Conservation (phyloP, 331 rosid species). For the Cydonia oblonga region DNA sequence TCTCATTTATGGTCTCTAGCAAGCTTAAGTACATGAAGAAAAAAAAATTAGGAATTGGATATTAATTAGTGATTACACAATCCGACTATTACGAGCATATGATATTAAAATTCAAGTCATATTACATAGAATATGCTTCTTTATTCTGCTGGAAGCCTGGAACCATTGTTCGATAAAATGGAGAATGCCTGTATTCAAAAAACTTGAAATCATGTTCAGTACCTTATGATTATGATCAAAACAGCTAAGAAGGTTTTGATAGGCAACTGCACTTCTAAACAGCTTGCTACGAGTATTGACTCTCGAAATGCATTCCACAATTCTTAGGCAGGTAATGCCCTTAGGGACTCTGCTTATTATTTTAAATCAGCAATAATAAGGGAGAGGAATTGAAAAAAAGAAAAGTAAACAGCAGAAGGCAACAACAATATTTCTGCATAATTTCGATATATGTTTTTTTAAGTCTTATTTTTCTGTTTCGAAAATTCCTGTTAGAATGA, state of each 20-base stretch:
- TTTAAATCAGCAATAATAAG: slow-evolving; percentile 5
- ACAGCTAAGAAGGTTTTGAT: slow-evolving; percentile 54
- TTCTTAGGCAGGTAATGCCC: slow-evolving; percentile 64
- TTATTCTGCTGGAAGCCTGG: neutral
- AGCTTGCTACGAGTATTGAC: slow-evolving; percentile 47
- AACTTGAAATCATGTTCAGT: neutral
- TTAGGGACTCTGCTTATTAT: slow-evolving; percentile 46
- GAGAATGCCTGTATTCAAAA: neutral
- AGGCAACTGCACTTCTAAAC: slow-evolving; percentile 54
- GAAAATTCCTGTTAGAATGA: neutral
- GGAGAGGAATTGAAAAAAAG: neutral
- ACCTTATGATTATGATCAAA: slow-evolving; percentile 48
- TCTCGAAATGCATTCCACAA: slow-evolving; percentile 71
- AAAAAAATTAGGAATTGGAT: neutral
- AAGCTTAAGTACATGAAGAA: neutral
- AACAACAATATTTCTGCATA: neutral
- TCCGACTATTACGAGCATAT: neutral
- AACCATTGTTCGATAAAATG: neutral
- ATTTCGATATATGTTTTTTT: too few species aligned
- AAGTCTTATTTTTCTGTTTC: neutral
- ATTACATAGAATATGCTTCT: neutral
- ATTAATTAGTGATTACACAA: neutral
- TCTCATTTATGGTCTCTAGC: neutral
- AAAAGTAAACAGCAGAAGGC: neutral
- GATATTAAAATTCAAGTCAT: neutral